These are phyloP conservation scores for Pseudotulostoma volvatum DNA, from an alignment of 495 filamentous ascomycete genomes.

Conservation along the genomic window DNA sequence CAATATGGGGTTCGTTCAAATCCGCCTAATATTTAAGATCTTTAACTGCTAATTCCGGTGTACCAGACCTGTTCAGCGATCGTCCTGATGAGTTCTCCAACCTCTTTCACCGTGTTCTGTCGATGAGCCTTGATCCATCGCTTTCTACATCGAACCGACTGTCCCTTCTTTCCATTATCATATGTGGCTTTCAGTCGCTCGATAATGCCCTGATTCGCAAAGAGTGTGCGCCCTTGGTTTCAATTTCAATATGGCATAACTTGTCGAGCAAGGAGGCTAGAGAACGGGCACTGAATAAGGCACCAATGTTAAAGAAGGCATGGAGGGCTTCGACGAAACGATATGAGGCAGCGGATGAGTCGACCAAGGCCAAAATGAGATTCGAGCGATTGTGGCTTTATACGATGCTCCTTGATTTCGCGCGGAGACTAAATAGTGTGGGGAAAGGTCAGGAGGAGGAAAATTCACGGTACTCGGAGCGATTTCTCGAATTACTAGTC, in stretches of 20 bases:
- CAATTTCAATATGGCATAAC: conserved; percentile 91
- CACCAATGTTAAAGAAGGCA: conserved; percentile 58
- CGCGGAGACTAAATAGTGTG: conserved; percentile 50
- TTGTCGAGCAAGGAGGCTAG: conserved; percentile 55
- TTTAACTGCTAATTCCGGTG: conserved; percentile 4
- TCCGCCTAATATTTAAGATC: conserved; percentile 4
- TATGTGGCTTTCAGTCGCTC: conserved; percentile 83
- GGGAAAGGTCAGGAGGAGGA: conserved; percentile 31
- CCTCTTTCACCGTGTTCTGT: conserved; percentile 79
- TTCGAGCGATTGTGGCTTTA: conserved; percentile 95
- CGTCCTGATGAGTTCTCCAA: conserved; percentile 70
- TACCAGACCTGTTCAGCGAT: conserved; percentile 53
- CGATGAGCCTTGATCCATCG: conserved; percentile 71
- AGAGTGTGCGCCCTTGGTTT: conserved; percentile 89
- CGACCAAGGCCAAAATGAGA: conserved; percentile 55
- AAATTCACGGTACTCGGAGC: conserved; percentile 71
- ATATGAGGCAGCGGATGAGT: conserved; percentile 75
- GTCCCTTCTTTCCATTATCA: conserved; percentile 73
- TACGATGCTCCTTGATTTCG: conserved; percentile 68
- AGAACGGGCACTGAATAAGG: conserved; percentile 50
- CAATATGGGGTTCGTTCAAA: conserved; percentile 57
- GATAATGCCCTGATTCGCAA: conserved; percentile 81
- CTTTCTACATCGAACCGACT: conserved; percentile 54
- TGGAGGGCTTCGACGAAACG: conserved; percentile 81
- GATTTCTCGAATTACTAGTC: conserved; percentile 78